Base-by-base conservation (phyloP, 164 flowering plant species). In the Liriodendron chinense region DNA sequence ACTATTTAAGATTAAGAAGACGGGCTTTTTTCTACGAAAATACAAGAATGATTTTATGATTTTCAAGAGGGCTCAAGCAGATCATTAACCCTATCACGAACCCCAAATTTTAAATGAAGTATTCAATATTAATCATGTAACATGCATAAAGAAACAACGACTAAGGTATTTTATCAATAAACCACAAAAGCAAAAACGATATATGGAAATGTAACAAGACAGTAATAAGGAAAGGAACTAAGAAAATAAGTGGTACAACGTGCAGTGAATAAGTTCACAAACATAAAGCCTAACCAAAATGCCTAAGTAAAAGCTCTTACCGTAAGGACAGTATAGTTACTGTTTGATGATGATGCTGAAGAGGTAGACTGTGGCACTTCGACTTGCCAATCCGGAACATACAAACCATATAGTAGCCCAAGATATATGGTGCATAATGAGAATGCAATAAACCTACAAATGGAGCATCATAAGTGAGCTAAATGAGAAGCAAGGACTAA, bases 341-440 rank as follows among this genome's bases (percentile, higher is more conserved):
- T 67, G 64, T 83, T 84, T 16, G 78, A 64, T 62, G 80, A 21
- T 71, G 23, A 53, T 20, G 18, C 61, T 24, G 82, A 77, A 70
- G 80, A 74, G 61, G 81, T 71, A 74, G 88, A 65, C 48, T 73
- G 47, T 50, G 84, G 72, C 49, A 70, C 82, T 69, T 70, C 74
- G 71, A 86, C 85, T 65, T 88, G 82, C 95, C 95, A 91, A 81
- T 91, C 92, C 12, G 95, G 90, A 74, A 91, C 92, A 82, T 87
- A 86, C 74, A 91, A 68, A 74, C 91, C 89, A 78, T 87, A 85
- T 43, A 80, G 76, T 47, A 91, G 48, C 23, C 79, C 87, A 68
- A 82, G 7, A 79, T 91, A 83, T 25, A 87, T 65, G 10, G 78
- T 81, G 10, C 78, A 84, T 62, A 91, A 67, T 48, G 80, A 74